phyloP scores from a whole-genome alignment of 768 basidiomycete genomes.

The Leucosporidium creatinivorum region DNA sequence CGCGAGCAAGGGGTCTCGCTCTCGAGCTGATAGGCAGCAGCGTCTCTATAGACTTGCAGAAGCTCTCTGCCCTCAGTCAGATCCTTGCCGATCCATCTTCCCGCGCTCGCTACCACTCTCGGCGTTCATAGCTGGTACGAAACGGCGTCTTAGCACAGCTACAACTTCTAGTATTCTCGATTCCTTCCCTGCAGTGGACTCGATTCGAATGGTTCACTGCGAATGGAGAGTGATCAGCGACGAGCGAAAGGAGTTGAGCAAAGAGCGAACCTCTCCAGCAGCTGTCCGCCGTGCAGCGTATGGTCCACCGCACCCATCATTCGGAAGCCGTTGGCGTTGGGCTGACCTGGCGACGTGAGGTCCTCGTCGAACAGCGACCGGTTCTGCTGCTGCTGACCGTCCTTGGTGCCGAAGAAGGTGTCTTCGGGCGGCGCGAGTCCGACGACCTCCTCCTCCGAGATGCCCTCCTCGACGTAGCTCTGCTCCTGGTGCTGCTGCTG shows the following conservation, averaged over 20 bases:
- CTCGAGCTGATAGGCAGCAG: too few species aligned
- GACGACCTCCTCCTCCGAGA: conserved; percentile 8
- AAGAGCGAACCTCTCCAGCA: conserved; percentile 18
- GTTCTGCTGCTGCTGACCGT: background rate
- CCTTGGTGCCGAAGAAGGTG: conserved; percentile 34
- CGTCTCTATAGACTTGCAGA: too few species aligned
- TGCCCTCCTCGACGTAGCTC: conserved; percentile 3
- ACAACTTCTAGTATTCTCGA: too few species aligned
- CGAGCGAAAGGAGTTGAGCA: too few species aligned
- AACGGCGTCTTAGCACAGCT: too few species aligned
- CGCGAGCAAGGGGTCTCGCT: too few species aligned
- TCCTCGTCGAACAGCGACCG: background rate
- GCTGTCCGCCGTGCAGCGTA: conserved; percentile 34
- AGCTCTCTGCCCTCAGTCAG: too few species aligned
- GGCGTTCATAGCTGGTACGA: too few species aligned
- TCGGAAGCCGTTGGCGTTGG: conserved; percentile 16
- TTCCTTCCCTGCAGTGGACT: conserved; percentile 24
- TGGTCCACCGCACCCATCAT: conserved; percentile 26
- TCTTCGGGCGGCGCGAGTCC: conserved; percentile 32
- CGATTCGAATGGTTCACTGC: conserved; percentile 26
- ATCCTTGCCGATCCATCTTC: too few species aligned
- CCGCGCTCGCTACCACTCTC: too few species aligned
- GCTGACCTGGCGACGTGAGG: conserved; percentile 15
- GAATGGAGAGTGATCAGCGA: background rate
- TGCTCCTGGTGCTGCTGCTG: background rate